Evolutionary conservation across 2,329 filamentous ascomycete species (phyloP).

Genomic region (Pestalotiopsis sp.): DNA sequence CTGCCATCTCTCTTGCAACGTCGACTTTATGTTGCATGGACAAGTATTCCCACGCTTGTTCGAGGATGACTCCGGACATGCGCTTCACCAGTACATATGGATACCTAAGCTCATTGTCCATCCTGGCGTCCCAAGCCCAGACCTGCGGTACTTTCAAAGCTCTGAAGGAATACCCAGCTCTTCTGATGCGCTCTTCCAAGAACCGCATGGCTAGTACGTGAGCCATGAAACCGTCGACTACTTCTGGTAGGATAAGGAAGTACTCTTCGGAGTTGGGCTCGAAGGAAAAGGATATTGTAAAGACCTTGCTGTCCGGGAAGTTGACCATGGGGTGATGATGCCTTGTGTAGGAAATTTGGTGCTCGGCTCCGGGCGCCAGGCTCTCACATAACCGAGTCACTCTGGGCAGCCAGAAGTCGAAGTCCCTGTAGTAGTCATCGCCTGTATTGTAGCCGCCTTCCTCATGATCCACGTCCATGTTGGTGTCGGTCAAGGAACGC

Average conservation of each 20-base stretch:
- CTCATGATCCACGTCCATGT: neutral
- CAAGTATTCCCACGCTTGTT: neutral
- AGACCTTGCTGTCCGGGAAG: slow-evolving; percentile 1
- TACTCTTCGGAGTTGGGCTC: neutral
- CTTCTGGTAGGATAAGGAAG: neutral
- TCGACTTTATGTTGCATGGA: neutral
- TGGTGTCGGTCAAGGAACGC: neutral
- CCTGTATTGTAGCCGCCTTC: neutral
- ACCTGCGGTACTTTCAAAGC: neutral
- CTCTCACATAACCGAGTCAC: neutral
- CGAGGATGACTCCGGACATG: neutral
- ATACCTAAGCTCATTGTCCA: neutral
- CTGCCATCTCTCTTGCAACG: neutral
- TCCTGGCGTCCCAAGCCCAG: neutral
- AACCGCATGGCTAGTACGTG: neutral
- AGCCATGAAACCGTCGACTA: neutral
- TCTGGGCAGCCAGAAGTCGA: neutral
- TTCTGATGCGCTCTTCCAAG: neutral
- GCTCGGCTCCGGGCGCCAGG: neutral
- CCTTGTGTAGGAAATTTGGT: too few species aligned
- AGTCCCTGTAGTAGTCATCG: slow-evolving; percentile 1
- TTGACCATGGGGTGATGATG: neutral
- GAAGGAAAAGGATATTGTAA: neutral
- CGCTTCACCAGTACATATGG: slow-evolving; percentile 1
- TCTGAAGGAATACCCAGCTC: neutral